Conservation (phyloP, 495 filamentous ascomycete species). For the Margaritispora aquatica region DNA sequence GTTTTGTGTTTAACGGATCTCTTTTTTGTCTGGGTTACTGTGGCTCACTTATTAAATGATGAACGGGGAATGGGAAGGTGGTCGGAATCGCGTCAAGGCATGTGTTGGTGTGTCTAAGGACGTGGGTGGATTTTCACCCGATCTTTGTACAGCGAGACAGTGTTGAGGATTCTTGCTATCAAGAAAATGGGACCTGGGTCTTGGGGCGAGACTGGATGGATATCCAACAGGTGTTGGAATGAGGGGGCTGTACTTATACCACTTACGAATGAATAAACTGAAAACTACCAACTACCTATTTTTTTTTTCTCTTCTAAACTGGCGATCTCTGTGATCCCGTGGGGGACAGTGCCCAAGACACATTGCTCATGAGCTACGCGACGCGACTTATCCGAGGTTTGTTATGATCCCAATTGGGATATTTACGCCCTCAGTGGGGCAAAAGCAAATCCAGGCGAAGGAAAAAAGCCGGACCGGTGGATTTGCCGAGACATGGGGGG, state of each 20-base stretch:
- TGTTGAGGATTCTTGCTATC: conserved; percentile 1
- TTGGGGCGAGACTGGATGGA: background rate
- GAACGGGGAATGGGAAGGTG: conserved; percentile 1
- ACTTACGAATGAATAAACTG: conserved; percentile 8
- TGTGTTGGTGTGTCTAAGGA: background rate
- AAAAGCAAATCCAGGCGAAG: background rate
- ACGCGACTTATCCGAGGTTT: background rate
- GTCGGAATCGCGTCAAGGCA: background rate
- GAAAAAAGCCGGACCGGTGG: background rate
- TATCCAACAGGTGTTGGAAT: background rate
- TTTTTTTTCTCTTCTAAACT: background rate
- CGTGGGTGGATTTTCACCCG: background rate
- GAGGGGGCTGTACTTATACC: conserved; percentile 17
- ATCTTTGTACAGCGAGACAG: background rate
- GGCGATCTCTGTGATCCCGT: no score
- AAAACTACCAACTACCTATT: background rate
- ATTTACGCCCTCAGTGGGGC: background rate
- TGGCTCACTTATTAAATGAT: conserved; percentile 3
- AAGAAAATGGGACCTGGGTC: background rate
- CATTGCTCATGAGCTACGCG: no score
- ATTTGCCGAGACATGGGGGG: background rate
- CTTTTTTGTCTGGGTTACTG: conserved; percentile 1
- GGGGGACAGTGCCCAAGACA: no score
- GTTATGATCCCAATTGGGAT: background rate
- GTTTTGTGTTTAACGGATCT: background rate